These are phyloP conservation scores for Rhizophagus clarus DNA, from an alignment of 192 early-diverging fungal genomes.

Conservation along the genomic window DNA sequence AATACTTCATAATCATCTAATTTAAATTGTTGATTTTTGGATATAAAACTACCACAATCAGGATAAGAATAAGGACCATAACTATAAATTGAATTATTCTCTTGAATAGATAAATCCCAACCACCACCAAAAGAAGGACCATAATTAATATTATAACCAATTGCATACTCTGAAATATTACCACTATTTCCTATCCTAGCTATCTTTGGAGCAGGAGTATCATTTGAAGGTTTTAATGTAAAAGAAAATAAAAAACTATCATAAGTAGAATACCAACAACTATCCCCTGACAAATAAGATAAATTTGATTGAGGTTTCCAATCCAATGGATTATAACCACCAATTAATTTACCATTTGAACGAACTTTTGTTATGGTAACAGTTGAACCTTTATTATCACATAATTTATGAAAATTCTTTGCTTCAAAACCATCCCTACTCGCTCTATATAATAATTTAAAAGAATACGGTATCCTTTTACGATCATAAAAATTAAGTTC, in stretches of 20 bases:
- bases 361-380: neutral
- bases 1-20: constrained; percentile 22
- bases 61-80: neutral
- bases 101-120: constrained; percentile 3
- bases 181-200: neutral
- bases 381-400: constrained; percentile 10
- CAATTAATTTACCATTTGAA: neutral
- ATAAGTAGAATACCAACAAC: neutral
- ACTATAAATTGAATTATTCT: neutral
- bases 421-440: constrained; percentile 7
- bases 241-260: constrained; percentile 22
- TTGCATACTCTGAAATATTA: neutral
- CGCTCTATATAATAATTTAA: constrained; percentile 12
- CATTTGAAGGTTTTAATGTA: neutral
- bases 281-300: neutral
- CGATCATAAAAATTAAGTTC: neutral
- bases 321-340: constrained; percentile 20
- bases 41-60: neutral
- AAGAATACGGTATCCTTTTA: neutral
- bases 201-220: neutral
- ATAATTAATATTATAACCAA: neutral
- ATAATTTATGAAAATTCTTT: constrained; percentile 2
- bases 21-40: neutral
- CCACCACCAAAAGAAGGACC: constrained; percentile 15
- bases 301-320: neutral